Base-by-base conservation (phyloP, 768 basidiomycete species). In the Tylopilus vinaceipallidus region DNA sequence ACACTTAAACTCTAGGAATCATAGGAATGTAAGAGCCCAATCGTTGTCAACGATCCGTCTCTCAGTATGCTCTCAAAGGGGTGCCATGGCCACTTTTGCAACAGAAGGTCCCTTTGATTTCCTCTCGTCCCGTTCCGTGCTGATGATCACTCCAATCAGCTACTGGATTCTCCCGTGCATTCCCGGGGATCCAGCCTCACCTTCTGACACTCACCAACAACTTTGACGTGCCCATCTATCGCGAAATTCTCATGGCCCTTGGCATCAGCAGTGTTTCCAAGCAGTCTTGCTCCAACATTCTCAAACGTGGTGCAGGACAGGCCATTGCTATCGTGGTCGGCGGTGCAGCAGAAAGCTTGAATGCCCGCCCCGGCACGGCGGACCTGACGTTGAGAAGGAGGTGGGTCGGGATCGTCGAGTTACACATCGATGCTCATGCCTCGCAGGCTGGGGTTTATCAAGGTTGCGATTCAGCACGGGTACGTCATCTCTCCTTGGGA, bases 281-380 rank as follows among this genome's bases (percentile, higher is more conserved):
- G 67, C 67, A 78, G 53, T 88, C 90, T 2, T 99, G 97, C 68
- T 85, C 86, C 30, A 93, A 92, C 67, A 95, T 98, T 51, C 74
- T 99, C 17, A 66, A 51, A 23, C 64, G 62, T 3, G 88, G 86
- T 3, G 74, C 80, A 17, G 77, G 81, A 17, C 74, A 76, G 16
- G 83, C 92, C 0, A 93, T 98, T 60, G 89, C 88, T 3, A 98
- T 99, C 51, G 95, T 99, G 4, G 86, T 99, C 1, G 97, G 97
- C 1, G 97, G 97, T 20, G 95, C 97, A 0, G 87, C 95, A 14
- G 97, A 98, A 74, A 91, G 88, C 67, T 69, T 99, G 60, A 87
- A 84, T 58, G 97, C 97, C 8, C 89, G 85, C 56, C 97, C 97
- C 2, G 97, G 97, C n/a, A 99, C 97, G 29, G 95, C 93, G 22